phyloP scores from a whole-genome alignment of 768 basidiomycete genomes.

The Russula vinacea region DNA sequence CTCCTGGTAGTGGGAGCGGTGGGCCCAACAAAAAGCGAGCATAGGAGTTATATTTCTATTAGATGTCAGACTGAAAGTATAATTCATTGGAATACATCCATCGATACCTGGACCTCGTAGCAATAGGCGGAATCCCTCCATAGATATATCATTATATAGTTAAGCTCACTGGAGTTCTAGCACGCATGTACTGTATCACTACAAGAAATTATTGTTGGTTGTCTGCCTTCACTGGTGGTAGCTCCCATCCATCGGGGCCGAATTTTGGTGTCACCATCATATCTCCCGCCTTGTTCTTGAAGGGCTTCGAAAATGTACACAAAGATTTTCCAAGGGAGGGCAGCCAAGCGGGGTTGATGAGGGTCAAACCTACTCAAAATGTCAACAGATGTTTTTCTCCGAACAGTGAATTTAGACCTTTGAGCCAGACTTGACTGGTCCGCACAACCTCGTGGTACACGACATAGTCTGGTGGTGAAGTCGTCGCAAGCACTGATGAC shows the following conservation, averaged over 20 bases:
- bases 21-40: constrained; percentile 20
- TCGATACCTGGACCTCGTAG: not conserved
- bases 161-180: not conserved
- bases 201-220: constrained; percentile 20
- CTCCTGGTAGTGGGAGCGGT: not conserved
- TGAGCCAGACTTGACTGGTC: constrained; percentile 72
- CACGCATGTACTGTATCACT: constrained; percentile 20
- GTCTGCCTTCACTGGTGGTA: constrained; percentile 59
- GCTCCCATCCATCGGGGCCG: constrained; percentile 81
- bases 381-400: not conserved
- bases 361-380: constrained; percentile 60
- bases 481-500: constrained; percentile 69
- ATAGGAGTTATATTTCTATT: not conserved
- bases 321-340: constrained; percentile 72
- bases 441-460: constrained; percentile 80
- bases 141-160: constrained; percentile 4
- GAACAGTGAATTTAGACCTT: constrained; percentile 49
- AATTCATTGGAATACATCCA: not conserved
- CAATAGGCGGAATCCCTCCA: not conserved
- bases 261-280: constrained; percentile 80
- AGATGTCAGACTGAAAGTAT: not conserved
- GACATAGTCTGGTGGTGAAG: constrained; percentile 79
- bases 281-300: constrained; percentile 62
- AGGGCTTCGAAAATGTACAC: constrained; percentile 87
- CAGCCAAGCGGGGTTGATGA: constrained; percentile 87